Evolutionary conservation across 2,329 filamentous ascomycete genomes (phyloP).

Genomic region (Stachybotrys chlorohalonatus): DNA sequence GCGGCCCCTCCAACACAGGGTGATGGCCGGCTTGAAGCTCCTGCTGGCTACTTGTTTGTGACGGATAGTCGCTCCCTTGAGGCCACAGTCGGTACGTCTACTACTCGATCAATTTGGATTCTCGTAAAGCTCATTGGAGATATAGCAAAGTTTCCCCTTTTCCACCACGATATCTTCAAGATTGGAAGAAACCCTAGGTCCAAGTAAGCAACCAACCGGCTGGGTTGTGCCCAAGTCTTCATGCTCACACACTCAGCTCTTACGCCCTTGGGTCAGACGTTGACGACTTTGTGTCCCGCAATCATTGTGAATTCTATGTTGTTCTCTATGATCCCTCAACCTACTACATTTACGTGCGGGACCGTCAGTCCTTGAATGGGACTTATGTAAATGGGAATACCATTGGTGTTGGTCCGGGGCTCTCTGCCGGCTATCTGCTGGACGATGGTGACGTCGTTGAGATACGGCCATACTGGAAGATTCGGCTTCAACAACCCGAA

Average conservation of each 20-base stretch:
- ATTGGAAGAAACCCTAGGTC: slow-evolving; percentile 24
- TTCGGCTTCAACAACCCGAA: slow-evolving; percentile 20
- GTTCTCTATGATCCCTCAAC: slow-evolving; percentile 36
- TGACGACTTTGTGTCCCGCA: slow-evolving; percentile 36
- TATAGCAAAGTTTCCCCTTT: slow-evolving; percentile 13
- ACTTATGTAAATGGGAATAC: slow-evolving; percentile 40
- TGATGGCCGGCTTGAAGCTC: background rate
- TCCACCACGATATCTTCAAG: slow-evolving; percentile 20
- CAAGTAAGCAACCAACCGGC: slow-evolving; percentile 16
- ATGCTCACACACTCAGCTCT: slow-evolving; percentile 17
- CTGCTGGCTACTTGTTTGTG: background rate
- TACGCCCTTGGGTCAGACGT: slow-evolving; percentile 26
- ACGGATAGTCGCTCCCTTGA: background rate
- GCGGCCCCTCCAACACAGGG: background rate
- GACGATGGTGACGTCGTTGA: slow-evolving; percentile 40
- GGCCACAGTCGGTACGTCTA: background rate
- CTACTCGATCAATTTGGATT: background rate
- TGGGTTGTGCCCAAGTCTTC: background rate
- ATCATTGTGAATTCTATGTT: slow-evolving; percentile 47
- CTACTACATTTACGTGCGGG: slow-evolving; percentile 44
- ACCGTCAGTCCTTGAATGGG: slow-evolving; percentile 44
- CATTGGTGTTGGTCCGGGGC: slow-evolving; percentile 28
- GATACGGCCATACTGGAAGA: slow-evolving; percentile 27
- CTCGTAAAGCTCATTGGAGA: background rate
- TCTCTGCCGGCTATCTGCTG: slow-evolving; percentile 37